Evolutionary conservation across 106 monocot genomes (phyloP).

Genomic region (Agapanthus africanus): DNA sequence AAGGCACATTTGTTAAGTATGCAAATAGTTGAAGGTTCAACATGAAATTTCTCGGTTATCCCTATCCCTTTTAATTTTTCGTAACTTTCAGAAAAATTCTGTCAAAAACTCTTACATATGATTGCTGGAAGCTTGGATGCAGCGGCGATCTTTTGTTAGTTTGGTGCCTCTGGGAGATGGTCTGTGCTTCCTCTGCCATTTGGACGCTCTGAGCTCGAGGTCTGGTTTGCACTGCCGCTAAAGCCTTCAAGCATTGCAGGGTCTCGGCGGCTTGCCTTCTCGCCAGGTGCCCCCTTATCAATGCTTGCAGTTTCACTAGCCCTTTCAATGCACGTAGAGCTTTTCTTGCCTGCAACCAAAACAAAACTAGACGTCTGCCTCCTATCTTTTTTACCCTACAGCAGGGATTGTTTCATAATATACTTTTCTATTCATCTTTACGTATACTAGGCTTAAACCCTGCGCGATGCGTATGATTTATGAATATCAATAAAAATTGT

Average conservation of each 20-base stretch:
- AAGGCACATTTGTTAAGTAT: neutral
- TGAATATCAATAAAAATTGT: no score
- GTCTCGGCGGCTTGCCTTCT: slow-evolving; percentile 44
- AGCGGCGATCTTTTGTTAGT: slow-evolving; percentile 29
- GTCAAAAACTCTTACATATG: slow-evolving; percentile 30
- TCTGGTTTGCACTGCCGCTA: slow-evolving; percentile 34
- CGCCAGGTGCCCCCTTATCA: slow-evolving; percentile 62
- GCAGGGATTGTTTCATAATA: no score
- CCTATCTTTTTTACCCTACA: no score
- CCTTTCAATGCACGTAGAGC: slow-evolving; percentile 58
- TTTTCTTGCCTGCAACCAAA: slow-evolving; percentile 50
- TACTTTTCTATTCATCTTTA: no score
- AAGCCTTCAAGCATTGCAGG: slow-evolving; percentile 38
- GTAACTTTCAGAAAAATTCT: neutral
- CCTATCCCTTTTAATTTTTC: neutral
- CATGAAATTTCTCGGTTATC: neutral
- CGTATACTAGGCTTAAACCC: no score
- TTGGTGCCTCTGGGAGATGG: neutral
- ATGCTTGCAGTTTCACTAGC: slow-evolving; percentile 60
- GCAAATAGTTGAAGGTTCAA: neutral
- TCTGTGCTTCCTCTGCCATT: slow-evolving; percentile 19
- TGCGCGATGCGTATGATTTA: no score
- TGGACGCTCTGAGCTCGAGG: slow-evolving; percentile 30
- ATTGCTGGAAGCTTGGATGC: slow-evolving; percentile 22
- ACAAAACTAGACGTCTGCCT: no score